Base-by-base conservation (phyloP, 306 rosid species). In the Pachyrhizus erosus region DNA sequence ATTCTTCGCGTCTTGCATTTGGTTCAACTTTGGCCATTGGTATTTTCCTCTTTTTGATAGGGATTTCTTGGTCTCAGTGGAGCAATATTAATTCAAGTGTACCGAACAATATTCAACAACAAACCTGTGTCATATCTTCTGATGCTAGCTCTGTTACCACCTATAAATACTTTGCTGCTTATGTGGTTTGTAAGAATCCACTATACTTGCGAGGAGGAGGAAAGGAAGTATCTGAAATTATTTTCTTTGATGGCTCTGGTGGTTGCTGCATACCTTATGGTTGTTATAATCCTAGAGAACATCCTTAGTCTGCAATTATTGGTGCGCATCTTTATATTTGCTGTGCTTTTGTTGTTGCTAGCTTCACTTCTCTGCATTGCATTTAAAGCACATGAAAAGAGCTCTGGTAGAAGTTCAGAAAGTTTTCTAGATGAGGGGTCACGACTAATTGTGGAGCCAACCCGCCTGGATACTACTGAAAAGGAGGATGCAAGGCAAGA, bases 21-120 rank as follows among this genome's bases (percentile, higher is more conserved):
- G 72, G 68, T 27, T 80, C 61, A 60, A 66, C 52, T 72, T 78
- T 78, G 27, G 37, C 33, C n/a, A 24, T 81, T 57, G 23, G 29
- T 49, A 46, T 60, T 58, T 64, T 26, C 31, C 21, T 20, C 39
- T 62, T 26, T 67, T 65, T 80, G 48, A 2, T 83, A 94, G 98
- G 97, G 98, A 21, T 94, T 90, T 86, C 86, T 92, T 62, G 98
- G 98, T 84, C 91, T 91, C 9, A 91, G 98, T 84, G 97, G 97
- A 73, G 97, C 98, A 74, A 88, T 93, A 67, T 61, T 94, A 49
- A 89, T 94, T 48, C 95, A 88, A 84, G 85, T 93, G 42, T 91
- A 91, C 57, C 75, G 45, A 62, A 87, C 91, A 42, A 1, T 84
- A 52, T 89, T 89, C 75, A 73, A 82, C 67, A 88, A 87, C 66